Evolutionary conservation across 2,329 filamentous ascomycete genomes (phyloP), one percentile per base, ranked within the genome.

Genomic region (Colletotrichum siamense): DNA sequence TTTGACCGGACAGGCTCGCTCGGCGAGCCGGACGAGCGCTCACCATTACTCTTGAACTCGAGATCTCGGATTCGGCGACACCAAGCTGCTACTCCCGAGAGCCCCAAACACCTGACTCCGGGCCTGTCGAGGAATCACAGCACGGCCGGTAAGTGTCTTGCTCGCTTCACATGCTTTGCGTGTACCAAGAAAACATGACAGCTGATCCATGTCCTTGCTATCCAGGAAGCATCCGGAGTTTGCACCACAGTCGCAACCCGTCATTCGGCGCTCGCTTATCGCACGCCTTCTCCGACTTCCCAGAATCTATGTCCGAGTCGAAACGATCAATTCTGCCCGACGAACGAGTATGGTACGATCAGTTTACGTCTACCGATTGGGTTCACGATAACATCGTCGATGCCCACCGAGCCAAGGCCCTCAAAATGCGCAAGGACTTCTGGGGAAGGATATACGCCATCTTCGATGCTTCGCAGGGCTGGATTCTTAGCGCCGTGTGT

Each of bases 311-410:
- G 85, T 84, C 89, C 77, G 92, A 94, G 77, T 93, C 93, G 65
- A 94, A 93, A 81, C 87, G 89, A 39, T 93, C 92, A 6, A 85
- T 94, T 12, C 93, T 92, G 80, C 88, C 93, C 67, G 95, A 98
- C 82, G 96, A 99, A 79, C 93, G 97, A 76, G 94, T 98, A 12
- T 99, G 97, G 97, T 99, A 99, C 86, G 97, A 99, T 87, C 97
- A 99, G 85, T 98, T 98, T 82, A 98, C 96, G 8, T 98, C 95
- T 8, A 98, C 95, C 71, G 96, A 99, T 84, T 99, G 97, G 97
- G 96, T 99, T 1, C 96, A 98, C 83, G 97, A 99, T 85, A 96
- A 94, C 83, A 98, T 99, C 79, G 95, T 96, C 81, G 97, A 99
- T 85, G 95, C 96, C 12, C 95, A 96, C 81, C 94, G 97, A 30